These are phyloP conservation scores for Fusarium papillatum DNA, from an alignment of 2,329 filamentous ascomycete genomes.

Conservation along the genomic window DNA sequence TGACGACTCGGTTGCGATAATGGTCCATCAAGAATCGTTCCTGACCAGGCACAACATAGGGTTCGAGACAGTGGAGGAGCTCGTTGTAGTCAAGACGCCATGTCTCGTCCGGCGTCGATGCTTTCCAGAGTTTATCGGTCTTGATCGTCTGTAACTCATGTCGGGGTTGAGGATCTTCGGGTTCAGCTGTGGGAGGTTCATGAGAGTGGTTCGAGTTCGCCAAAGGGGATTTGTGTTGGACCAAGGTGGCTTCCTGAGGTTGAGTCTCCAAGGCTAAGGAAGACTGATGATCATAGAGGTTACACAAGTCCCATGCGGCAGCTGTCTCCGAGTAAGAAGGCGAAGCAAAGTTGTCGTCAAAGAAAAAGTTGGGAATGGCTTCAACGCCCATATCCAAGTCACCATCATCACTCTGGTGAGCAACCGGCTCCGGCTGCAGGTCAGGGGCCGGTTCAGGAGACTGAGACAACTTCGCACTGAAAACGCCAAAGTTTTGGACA, in stretches of 20 bases:
- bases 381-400: not conserved
- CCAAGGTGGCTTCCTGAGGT: not conserved
- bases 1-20: constrained; percentile 40
- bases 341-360: constrained; percentile 8
- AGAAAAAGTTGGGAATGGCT: not conserved
- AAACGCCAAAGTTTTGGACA: constrained; percentile 27
- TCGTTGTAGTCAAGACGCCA: constrained; percentile 1
- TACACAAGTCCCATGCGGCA: constrained; percentile 25
- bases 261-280: not conserved
- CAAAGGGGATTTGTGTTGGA: not conserved
- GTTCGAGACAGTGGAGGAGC: constrained; percentile 9
- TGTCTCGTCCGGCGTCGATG: not conserved
- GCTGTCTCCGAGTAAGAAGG: constrained; percentile 22
- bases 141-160: not conserved
- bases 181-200: not conserved
- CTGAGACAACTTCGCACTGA: not conserved
- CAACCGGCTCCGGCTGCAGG: not conserved
- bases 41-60: constrained; percentile 16
- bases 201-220: not conserved
- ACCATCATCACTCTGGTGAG: not conserved
- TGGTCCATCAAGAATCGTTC: constrained; percentile 43
- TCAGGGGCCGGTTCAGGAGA: not conserved
- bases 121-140: not conserved
- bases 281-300: constrained; percentile 2
- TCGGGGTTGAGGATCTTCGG: not conserved